Evolutionary conservation across 176 grass and related monocot genomes (phyloP), one percentile per base, ranked within the genome.

Genomic region (Alopecurus myosuroides): DNA sequence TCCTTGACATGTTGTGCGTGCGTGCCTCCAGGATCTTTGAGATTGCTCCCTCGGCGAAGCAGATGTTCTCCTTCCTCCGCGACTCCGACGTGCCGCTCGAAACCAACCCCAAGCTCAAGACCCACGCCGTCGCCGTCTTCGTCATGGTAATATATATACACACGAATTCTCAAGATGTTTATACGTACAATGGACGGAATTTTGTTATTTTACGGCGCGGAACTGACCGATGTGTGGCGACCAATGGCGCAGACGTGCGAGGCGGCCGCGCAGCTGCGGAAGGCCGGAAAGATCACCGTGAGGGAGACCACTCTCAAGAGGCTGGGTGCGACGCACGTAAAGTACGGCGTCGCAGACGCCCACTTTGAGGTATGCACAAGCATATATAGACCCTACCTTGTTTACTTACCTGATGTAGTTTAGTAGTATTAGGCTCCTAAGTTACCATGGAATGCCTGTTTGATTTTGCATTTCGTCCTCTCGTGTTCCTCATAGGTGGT

Each of bases 331-430:
- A 82, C 56, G 53, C 97, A 98, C 77, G 5, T 85, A 28, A 98
- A 95, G 76, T 70, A 83, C 9, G 97, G 91, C 78, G 93, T 98
- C 0, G 86, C 81, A 1, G 81, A 85, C 35, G 86, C 76, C 64
- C 97, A 98, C 70, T 98, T 91, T 8, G 97, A 98, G 93, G 95
- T 81, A 3, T n/a, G n/a, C n/a, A n/a, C n/a, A n/a, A n/a, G n/a
- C n/a, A n/a, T n/a, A n/a, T n/a, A n/a, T n/a, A n/a, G n/a, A n/a
- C n/a, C n/a, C n/a, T n/a, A n/a, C n/a, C n/a, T n/a, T n/a, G n/a
- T n/a, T n/a, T n/a, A n/a, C n/a, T n/a, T n/a, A n/a, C n/a, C n/a
- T n/a, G n/a, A n/a, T n/a, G n/a, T n/a, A n/a, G n/a, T n/a, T n/a
- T n/a, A 91, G 95, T 79, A 1, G 2, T 42, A 19, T 73, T 29